Conservation (phyloP, 2,329 filamentous ascomycete genomes). For the Neodidymelliopsis sp. region DNA sequence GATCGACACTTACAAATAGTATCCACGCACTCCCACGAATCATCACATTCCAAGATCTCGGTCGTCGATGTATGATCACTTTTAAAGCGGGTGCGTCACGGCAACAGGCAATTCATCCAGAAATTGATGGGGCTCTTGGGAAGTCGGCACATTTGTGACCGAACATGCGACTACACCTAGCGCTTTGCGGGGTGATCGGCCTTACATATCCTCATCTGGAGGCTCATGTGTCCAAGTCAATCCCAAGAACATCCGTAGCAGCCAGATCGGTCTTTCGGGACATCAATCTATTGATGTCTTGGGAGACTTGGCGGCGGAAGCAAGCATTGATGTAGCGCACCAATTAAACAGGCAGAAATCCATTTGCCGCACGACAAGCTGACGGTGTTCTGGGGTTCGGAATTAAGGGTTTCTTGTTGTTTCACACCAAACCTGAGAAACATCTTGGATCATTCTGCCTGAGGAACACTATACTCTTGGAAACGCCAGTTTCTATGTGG, state of each 20-base stretch:
- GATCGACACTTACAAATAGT: no score
- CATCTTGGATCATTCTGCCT: constrained; percentile 2
- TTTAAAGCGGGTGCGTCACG: background rate
- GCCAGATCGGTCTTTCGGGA: constrained; percentile 1
- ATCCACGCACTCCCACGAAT: no score
- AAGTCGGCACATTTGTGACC: constrained; percentile 8
- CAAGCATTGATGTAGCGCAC: constrained; percentile 12
- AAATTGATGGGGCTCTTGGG: background rate
- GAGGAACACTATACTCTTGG: constrained; percentile 5
- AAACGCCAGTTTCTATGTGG: background rate
- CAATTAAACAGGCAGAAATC: constrained; percentile 5
- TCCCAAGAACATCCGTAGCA: background rate
- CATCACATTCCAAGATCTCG: no score
- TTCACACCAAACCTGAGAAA: constrained; percentile 10
- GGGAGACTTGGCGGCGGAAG: constrained; percentile 13
- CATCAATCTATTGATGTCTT: constrained; percentile 11
- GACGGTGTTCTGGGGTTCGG: background rate
- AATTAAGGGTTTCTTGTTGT: constrained; percentile 10
- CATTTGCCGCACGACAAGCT: background rate
- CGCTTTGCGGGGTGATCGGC: constrained; percentile 16
- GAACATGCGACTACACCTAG: background rate
- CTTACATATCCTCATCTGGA: background rate
- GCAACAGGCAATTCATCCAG: background rate
- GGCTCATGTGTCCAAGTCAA: background rate
- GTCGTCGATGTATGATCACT: no score